Conservation (phyloP, 1,284 basidiomycete species). For the Cutaneotrichosporon sp. region DNA sequence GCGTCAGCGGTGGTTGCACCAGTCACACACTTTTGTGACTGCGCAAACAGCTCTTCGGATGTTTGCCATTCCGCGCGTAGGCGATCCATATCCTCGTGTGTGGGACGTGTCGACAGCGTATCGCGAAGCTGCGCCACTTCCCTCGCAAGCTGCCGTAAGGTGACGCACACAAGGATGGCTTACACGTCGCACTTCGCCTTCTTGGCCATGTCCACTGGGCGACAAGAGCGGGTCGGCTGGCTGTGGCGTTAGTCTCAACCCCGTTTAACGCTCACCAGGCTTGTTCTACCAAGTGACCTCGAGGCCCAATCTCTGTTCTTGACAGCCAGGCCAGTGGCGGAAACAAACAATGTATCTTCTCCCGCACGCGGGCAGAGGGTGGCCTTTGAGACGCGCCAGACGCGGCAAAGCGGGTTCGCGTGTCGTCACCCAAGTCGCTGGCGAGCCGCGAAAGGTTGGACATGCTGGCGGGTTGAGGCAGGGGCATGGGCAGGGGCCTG, state of each 20-base stretch:
- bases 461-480: too few species aligned
- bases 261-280: too few species aligned
- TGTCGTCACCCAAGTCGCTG: too few species aligned
- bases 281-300: too few species aligned
- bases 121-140: conserved; percentile 9
- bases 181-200: not conserved
- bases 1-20: not conserved
- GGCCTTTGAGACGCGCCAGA: too few species aligned
- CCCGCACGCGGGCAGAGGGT: too few species aligned
- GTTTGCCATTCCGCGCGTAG: conserved; percentile 24
- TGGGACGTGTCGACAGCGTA: conserved; percentile 9
- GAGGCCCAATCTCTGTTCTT: too few species aligned
- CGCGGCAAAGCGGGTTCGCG: too few species aligned
- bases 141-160: conserved; percentile 4
- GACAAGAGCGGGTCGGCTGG: not conserved
- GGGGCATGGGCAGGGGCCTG: too few species aligned
- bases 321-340: too few species aligned
- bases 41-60: conserved; percentile 26
- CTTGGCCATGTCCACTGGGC: not conserved
- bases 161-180: not conserved
- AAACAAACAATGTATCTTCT: too few species aligned
- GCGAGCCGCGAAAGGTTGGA: too few species aligned
- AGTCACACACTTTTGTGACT: conserved; percentile 27
- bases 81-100: conserved; percentile 14
- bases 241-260: not conserved